Evolutionary conservation across 108 stramenopile species (phyloP).

Genomic region (Cyclotella sp.): DNA sequence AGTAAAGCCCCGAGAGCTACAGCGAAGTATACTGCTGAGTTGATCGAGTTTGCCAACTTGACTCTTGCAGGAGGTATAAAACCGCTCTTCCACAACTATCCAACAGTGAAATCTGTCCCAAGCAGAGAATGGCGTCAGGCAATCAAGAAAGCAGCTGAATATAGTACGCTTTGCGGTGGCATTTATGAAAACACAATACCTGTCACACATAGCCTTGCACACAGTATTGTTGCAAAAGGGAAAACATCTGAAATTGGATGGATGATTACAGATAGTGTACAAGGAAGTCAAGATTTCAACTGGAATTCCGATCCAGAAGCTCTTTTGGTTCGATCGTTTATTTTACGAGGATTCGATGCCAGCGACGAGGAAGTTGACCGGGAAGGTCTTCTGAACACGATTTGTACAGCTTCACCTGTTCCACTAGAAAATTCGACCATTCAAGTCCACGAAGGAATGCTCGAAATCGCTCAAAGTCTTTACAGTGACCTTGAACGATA

Average conservation of each 20-base stretch:
- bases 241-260: conserved; percentile 79
- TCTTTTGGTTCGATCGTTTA: conserved; percentile 68
- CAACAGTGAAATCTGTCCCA: conserved; percentile 24
- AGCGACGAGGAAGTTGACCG: conserved; percentile 83
- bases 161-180: conserved; percentile 70
- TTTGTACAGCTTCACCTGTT: conserved; percentile 67
- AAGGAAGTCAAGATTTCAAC: conserved; percentile 43
- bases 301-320: conserved; percentile 15
- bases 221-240: conserved; percentile 74
- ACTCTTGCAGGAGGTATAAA: conserved; percentile 57
- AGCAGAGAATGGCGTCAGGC: conserved; percentile 26
- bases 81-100: conserved; percentile 38
- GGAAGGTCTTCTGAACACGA: conserved; percentile 62
- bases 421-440: conserved; percentile 45
- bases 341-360: conserved; percentile 89
- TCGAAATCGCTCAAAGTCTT: conserved; percentile 64
- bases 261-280: conserved; percentile 75
- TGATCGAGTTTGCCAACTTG: conserved; percentile 66
- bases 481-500: conserved; percentile 64
- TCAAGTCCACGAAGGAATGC: conserved; percentile 73
- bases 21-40: conserved; percentile 62
- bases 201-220: conserved; percentile 54
- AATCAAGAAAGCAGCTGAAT: conserved; percentile 60
- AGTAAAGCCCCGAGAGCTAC: conserved; percentile 69
- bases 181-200: conserved; percentile 68